Evolutionary conservation across 495 filamentous ascomycete species (phyloP), one percentile per base, ranked within the genome.

Genomic region (Platismatia glauca): DNA sequence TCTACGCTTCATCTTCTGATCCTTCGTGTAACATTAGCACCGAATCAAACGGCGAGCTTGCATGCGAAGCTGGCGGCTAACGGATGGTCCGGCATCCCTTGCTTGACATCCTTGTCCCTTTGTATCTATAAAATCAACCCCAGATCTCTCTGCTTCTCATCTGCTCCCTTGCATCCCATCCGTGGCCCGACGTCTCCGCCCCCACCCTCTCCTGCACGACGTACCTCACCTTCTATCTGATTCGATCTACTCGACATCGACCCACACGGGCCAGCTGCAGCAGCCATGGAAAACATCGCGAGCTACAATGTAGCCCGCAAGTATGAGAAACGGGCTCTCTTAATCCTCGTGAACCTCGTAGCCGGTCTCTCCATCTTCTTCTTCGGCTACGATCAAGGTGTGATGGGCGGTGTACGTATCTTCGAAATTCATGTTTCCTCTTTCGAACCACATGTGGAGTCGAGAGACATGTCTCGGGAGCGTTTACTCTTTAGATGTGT

Each of bases 221-320:
- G 8, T 8, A 15, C 38, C 38, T 2, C 39, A 12, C 7, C 15
- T 43, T 46, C 22, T 24, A 43, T 43, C 20, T 24, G 43, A 46
- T 8, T n/a, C 43, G 11, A 1, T 12, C 6, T 16, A 27, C 11
- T 27, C 12, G 22, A 50, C 24, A 50, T 50, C 7, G 22, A 46
- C 2, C 22, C 46, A 7, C 46, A 50, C 22, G 24, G 46, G 55
- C 55, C 24, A 16, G 29, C 34, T 29, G 18, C n/a, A 57, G 52
- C 18, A 46, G 57, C 7, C 34, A 67, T 67, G 65, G 65, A 67
- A 9, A 37, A 37, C 43, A 77, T 84, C 48, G 73, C 76, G 7
- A 74, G 72, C 62, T 79, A 76, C 75, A 85, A 84, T 68, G 71
- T 86, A 18, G 82, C 81, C 63, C 80, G 84, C 71, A 73, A 72